Evolutionary conservation across 805 yeast genomes (phyloP).

Genomic region (Candida easanensis): DNA sequence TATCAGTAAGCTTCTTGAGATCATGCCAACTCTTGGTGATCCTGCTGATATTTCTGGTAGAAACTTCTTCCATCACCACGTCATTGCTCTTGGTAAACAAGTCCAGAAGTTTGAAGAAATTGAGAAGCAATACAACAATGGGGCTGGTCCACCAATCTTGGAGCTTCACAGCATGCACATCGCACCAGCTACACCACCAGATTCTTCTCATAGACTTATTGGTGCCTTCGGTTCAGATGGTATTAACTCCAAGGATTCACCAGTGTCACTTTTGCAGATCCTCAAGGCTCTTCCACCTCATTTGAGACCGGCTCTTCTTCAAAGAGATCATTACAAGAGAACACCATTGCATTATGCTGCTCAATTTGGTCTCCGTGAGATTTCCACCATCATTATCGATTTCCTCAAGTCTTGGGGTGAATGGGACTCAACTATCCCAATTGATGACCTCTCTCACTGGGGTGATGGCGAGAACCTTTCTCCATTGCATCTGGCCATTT

Average conservation of each 20-base stretch:
- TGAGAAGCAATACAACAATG: conserved; percentile 4
- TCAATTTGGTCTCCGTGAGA: conserved; percentile 74
- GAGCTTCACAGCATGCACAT: conserved; percentile 15
- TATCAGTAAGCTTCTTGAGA: conserved; percentile 52
- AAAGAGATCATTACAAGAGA: conserved; percentile 71
- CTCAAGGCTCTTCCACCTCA: conserved; percentile 53
- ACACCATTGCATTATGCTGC: conserved; percentile 91
- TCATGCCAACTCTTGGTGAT: conserved; percentile 54
- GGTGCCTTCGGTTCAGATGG: conserved; percentile 65
- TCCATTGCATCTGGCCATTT: conserved; percentile 79
- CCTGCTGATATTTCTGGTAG: conserved; percentile 75
- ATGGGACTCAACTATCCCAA: conserved; percentile 45
- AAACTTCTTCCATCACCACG: conserved; percentile 81
- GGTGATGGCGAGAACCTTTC: conserved; percentile 72
- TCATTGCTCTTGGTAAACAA: conserved; percentile 74
- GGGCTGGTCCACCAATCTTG: conserved; percentile 9
- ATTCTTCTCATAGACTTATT: conserved; percentile 43
- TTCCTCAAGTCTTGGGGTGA: conserved; percentile 59
- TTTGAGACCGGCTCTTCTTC: conserved; percentile 53
- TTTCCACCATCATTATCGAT: conserved; percentile 54
- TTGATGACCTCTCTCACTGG: conserved; percentile 60
- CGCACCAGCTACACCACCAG: conserved; percentile 53
- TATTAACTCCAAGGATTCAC: conserved; percentile 52
- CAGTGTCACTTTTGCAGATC: conserved; percentile 57
- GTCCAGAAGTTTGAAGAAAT: conserved; percentile 28